A percentile compares a stretch with the other conserved stretches of the same genome.
Conservation (phyloP, 306 rosid species). For the Fagus crenata region DNA sequence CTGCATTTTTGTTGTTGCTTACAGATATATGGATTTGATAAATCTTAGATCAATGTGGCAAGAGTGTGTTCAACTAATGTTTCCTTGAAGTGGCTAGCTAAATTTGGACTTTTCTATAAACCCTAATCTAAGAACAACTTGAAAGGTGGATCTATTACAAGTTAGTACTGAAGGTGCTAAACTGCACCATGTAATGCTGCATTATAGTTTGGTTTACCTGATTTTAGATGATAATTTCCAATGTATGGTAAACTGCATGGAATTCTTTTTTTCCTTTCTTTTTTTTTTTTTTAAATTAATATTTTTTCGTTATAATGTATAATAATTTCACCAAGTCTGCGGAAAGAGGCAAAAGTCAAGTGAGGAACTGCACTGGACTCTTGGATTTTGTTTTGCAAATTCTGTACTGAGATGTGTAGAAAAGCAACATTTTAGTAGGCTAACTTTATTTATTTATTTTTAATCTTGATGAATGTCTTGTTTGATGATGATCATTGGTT, state of each 20-base stretch:
- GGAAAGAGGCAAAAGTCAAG: background rate
- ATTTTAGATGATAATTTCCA: background rate
- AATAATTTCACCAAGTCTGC: background rate
- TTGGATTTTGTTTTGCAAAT: background rate
- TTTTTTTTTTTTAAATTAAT: background rate
- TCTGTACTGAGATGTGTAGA: background rate
- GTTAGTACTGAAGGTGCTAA: background rate
- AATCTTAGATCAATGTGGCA: background rate
- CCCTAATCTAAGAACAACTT: background rate
- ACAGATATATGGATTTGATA: conserved; percentile 2
- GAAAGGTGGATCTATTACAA: background rate
- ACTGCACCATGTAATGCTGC: background rate
- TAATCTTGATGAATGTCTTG: background rate
- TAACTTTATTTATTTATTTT: background rate
- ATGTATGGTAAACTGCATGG: background rate
- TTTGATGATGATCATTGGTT: conserved; percentile 12
- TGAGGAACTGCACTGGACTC: background rate
- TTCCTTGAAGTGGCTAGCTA: background rate
- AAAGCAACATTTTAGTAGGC: background rate
- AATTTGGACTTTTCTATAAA: background rate
- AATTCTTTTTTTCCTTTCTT: background rate
- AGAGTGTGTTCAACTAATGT: background rate
- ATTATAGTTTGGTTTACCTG: background rate
- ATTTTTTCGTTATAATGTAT: background rate
- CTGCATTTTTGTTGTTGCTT: conserved; percentile 8